phyloP scores from a whole-genome alignment of 2,329 filamentous ascomycete species.

The Thermoascus crustaceus region DNA sequence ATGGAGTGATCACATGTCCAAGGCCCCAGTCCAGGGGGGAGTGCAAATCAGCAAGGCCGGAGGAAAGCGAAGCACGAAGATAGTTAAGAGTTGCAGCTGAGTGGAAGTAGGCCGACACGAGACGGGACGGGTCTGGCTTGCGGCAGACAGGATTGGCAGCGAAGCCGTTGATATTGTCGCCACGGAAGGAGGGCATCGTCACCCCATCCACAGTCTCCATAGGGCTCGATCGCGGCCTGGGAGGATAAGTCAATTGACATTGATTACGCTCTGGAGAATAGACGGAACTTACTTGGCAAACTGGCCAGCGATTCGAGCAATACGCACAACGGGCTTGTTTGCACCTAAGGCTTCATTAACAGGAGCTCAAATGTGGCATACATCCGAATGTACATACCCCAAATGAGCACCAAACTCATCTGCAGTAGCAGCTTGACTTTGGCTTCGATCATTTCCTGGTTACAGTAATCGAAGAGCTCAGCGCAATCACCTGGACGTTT shows the following conservation, averaged over 20 bases:
- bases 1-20: constrained; percentile 78
- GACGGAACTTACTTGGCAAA: constrained; percentile 62
- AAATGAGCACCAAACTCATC: constrained; percentile 94
- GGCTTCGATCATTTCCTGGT: constrained; percentile 77
- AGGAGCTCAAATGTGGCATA: not conserved
- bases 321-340: constrained; percentile 77
- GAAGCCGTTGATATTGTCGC: constrained; percentile 92
- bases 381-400: constrained; percentile 57
- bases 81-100: constrained; percentile 94
- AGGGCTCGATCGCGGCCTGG: constrained; percentile 69
- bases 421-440: constrained; percentile 96
- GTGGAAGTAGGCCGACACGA: constrained; percentile 91
- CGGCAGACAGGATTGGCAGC: constrained; percentile 57
- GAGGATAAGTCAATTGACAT: not conserved
- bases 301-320: constrained; percentile 93
- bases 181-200: constrained; percentile 81
- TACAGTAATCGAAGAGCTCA: constrained; percentile 95
- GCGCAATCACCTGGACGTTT: constrained; percentile 62
- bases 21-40: constrained; percentile 91
- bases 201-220: constrained; percentile 73
- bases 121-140: constrained; percentile 69
- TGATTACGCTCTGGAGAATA: no score
- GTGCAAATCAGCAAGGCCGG: constrained; percentile 88
- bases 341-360: constrained; percentile 29
- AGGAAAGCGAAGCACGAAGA: constrained; percentile 71